Evolutionary conservation across 495 filamentous ascomycete genomes (phyloP).

Genomic region (Chaetomium cochliodes): DNA sequence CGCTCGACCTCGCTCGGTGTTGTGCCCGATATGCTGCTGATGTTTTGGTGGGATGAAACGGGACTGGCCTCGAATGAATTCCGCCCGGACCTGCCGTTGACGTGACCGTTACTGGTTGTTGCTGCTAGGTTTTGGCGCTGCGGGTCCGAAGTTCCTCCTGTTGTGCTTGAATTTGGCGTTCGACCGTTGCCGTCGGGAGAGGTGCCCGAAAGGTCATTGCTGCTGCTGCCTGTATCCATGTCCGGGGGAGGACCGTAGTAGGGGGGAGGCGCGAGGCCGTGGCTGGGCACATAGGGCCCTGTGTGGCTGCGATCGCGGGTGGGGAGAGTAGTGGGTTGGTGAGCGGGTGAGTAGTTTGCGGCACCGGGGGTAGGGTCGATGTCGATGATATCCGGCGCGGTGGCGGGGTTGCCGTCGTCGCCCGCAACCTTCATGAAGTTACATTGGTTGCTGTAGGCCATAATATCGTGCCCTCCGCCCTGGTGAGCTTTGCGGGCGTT

Average conservation of each 20-base stretch:
- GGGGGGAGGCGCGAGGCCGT: conserved; percentile 36
- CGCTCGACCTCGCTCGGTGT: conserved; percentile 35
- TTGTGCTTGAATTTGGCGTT: conserved; percentile 54
- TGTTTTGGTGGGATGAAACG: conserved; percentile 38
- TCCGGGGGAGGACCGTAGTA: conserved; percentile 23
- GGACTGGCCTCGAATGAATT: conserved; percentile 50
- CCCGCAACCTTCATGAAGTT: conserved; percentile 35
- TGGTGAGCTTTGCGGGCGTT: conserved; percentile 7
- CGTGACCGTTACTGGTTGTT: conserved; percentile 24
- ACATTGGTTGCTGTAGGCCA: conserved; percentile 37
- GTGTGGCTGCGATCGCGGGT: conserved; percentile 35
- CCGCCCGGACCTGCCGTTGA: conserved; percentile 35
- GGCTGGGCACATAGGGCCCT: conserved; percentile 25
- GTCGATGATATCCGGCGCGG: conserved; percentile 33
- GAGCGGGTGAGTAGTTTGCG: conserved; percentile 18
- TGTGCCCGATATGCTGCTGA: conserved; percentile 29
- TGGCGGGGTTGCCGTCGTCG: conserved; percentile 36
- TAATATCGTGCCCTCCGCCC: neutral
- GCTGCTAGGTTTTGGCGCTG: conserved; percentile 3
- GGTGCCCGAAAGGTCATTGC: conserved; percentile 41
- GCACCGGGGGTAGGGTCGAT: conserved; percentile 26
- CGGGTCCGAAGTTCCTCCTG: conserved; percentile 25
- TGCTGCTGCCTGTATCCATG: conserved; percentile 26
- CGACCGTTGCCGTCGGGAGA: conserved; percentile 45
- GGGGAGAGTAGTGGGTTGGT: conserved; percentile 35